Evolutionary conservation across 2,329 filamentous ascomycete genomes (phyloP), one percentile per base, ranked within the genome.

Genomic region (Hypoxylon sp.): DNA sequence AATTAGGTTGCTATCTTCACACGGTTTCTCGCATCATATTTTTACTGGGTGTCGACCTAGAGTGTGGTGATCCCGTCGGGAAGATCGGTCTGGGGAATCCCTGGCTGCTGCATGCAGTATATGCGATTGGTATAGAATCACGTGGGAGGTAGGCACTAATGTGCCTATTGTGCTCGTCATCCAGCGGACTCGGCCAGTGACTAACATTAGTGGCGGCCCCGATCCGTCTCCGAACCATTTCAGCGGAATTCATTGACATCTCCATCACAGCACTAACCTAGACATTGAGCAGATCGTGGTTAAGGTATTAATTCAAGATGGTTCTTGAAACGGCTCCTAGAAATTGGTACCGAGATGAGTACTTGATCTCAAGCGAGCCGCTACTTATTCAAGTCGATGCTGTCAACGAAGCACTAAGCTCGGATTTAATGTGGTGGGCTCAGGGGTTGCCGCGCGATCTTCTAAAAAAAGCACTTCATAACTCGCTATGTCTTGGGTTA

Each of bases 351-450:
- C 81, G 82, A 47, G 83, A 85, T 69, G 82, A 83, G 62, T 91
- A 88, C 77, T 79, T 89, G 71, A 81, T 91, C 77, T 91, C 89
- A 29, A 91, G 88, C 39, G 85, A 91, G 74, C 84, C 84, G 31
- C 75, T 79, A 8, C 84, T 87, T 57, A 78, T 92, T 65, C 84
- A 89, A 57, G 79, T 86, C 24, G 76, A 82, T 37, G 83, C 83
- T 35, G 80, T 91, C 72, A 88, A 88, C 73, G 79, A 81, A 5
- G 87, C 86, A 21, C 86, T 91, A 69, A 82, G 76, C 15, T 85
- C 85, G 0, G 87, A 89, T 39, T 77, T 86, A 62, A 79, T 90
- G 75, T 90, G 89, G 82, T 91, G 90, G 88, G 85, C 87, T 21
- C 82, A 82, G 48, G 76, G 84, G 2, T 77, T 89, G 5, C 82